Evolutionary conservation across 2,329 filamentous ascomycete genomes (phyloP), one percentile per base, ranked within the genome.

Genomic region (Hymenoscyphus occultus): DNA sequence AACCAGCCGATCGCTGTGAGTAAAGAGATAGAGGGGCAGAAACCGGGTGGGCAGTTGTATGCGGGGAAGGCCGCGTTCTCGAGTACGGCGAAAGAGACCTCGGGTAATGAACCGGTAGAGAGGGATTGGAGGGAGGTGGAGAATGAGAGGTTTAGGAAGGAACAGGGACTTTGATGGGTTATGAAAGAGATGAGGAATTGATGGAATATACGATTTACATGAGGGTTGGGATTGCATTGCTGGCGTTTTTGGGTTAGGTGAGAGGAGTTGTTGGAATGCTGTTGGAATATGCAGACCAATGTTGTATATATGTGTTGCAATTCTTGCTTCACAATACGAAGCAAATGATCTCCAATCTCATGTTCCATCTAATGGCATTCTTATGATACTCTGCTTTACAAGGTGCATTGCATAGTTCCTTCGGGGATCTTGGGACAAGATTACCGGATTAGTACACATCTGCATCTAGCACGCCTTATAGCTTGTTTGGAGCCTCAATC

Each of bases 1-100:
- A 98, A 98, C 81, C 87, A 92, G 77, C 93, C 95, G 62, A 88
- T 96, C 70, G 83, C 86, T 31, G 79, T 82, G 65, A 80, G 87
- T 72, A 83, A 87, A 74, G 83, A 89, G 70, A 77, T 85, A 64
- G 88, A 91, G 71, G 80, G 80, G 32, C 80, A 80, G 12, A 73
- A 70, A 45, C 70, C 67, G 59, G 70, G 85, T 3, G 86, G 88
- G 75, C 89, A 95, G 80, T 78, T 96, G 70, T 96, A 96, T 77
- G 91, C 88, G 16, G 92, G 92, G 39, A 87, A 86, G 74, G 83
- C 87, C 57, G 90, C 90, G 9, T 92, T 90, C 76, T 80, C 81
- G 12, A 84, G 86, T 65, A 78, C 80, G n/a, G 85, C 86, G 68
- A 86, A 85, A 77, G 82, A 85, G 77, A 88, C 87, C 59, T 86